Conservation (phyloP, 192 early-diverging fungal genomes). For the Podila epigama region DNA sequence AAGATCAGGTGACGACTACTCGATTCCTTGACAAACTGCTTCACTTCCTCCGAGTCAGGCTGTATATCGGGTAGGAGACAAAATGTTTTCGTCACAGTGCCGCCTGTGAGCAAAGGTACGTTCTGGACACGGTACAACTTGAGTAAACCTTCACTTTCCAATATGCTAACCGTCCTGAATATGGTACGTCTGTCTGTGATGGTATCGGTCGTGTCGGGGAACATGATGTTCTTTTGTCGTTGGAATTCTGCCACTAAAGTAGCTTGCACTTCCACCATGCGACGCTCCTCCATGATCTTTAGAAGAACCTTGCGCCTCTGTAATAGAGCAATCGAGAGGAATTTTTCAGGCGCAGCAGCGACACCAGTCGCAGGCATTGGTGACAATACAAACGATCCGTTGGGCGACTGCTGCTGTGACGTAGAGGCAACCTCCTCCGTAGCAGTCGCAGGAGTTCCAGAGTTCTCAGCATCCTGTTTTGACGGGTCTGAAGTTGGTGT, state of each 20-base stretch:
- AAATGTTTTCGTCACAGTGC: slow-evolving; percentile 36
- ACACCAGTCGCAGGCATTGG: neutral
- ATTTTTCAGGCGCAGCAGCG: slow-evolving; percentile 7
- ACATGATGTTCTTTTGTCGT: slow-evolving; percentile 18
- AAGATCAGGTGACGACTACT: slow-evolving; percentile 46
- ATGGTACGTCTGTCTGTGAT: slow-evolving; percentile 66
- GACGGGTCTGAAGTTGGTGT: no score
- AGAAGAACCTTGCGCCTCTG: slow-evolving; percentile 34
- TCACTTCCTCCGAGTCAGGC: slow-evolving; percentile 46
- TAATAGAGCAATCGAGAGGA: slow-evolving; percentile 25
- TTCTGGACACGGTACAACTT: slow-evolving; percentile 50
- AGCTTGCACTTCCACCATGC: slow-evolving; percentile 45
- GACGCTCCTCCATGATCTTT: slow-evolving; percentile 43
- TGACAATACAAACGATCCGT: neutral
- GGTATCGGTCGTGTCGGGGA: slow-evolving; percentile 3
- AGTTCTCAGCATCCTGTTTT: neutral
- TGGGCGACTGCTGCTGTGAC: neutral
- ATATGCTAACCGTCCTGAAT: slow-evolving; percentile 40
- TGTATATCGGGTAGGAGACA: slow-evolving; percentile 54
- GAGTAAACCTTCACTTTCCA: slow-evolving; percentile 57
- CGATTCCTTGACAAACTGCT: slow-evolving; percentile 53
- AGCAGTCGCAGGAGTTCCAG: neutral
- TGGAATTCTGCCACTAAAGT: slow-evolving; percentile 45
- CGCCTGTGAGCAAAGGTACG: slow-evolving; percentile 58
- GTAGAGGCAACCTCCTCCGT: no score